Evolutionary conservation across 768 basidiomycete genomes (phyloP).

Genomic region (Kwoniella europaea): DNA sequence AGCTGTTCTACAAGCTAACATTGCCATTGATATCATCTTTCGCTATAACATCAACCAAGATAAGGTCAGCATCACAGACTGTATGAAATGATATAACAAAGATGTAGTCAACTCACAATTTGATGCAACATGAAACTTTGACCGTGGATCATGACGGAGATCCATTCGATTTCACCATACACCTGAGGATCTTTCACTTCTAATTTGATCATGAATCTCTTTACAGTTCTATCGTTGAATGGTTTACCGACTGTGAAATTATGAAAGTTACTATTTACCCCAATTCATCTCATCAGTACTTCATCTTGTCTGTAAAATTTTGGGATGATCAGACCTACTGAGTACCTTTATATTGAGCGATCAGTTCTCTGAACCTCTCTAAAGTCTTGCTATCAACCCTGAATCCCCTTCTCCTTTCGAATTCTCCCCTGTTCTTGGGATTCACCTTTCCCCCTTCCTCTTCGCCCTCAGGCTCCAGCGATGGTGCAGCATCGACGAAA

Average conservation of each 20-base stretch:
- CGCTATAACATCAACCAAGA: conserved; percentile 64
- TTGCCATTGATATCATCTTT: conserved; percentile 90
- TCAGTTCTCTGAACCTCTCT: conserved; percentile 65
- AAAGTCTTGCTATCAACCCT: conserved; percentile 67
- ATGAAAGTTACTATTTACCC: conserved; percentile 73
- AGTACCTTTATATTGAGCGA: conserved; percentile 76
- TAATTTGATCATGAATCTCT: conserved; percentile 85
- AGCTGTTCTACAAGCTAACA: conserved; percentile 76
- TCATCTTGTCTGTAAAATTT: no score
- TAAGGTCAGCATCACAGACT: no score
- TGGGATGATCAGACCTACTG: conserved; percentile 61
- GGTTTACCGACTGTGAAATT: conserved; percentile 93
- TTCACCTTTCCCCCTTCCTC: conserved; percentile 55
- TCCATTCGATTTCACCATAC: conserved; percentile 91
- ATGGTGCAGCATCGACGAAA: conserved; percentile 57
- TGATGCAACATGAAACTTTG: conserved; percentile 99
- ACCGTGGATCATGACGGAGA: conserved; percentile 89
- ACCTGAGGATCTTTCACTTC: conserved; percentile 87
- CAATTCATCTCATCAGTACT: no score
- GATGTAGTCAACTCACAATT: conserved; percentile 62
- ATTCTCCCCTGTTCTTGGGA: conserved; percentile 41
- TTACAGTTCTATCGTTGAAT: conserved; percentile 78
- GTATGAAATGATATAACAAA: no score
- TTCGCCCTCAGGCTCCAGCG: conserved; percentile 58
- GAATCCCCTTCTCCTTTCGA: conserved; percentile 63